Conservation (phyloP, 176 grass and related monocot species). For the Zoysia pacifica region DNA sequence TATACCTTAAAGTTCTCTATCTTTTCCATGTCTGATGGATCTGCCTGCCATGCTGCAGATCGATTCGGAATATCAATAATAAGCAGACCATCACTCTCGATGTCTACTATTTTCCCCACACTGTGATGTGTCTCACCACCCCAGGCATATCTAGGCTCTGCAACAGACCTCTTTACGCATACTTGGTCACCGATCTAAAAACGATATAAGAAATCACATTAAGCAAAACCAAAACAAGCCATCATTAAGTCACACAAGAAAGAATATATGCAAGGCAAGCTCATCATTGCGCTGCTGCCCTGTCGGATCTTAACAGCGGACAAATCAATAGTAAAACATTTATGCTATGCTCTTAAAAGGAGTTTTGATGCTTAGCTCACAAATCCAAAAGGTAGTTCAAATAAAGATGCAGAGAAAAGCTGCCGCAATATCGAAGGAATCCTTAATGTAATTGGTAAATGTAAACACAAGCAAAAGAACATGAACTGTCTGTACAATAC, state of each 20-base stretch:
- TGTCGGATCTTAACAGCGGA: neutral
- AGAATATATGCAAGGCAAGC: slow-evolving; percentile 2
- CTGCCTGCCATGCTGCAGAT: slow-evolving; percentile 69
- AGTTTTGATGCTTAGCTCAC: slow-evolving; percentile 3
- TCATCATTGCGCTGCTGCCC: neutral
- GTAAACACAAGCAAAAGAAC: slow-evolving; percentile 17
- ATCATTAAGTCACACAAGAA: neutral
- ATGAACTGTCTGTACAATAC: neutral
- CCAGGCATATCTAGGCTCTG: slow-evolving; percentile 97
- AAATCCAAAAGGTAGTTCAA: slow-evolving; percentile 12
- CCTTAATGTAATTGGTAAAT: slow-evolving; percentile 4
- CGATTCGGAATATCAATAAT: slow-evolving; percentile 86
- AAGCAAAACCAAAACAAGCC: slow-evolving; percentile 34
- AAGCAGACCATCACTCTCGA: slow-evolving; percentile 80
- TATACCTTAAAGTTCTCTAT: slow-evolving; percentile 92
- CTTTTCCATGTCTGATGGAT: slow-evolving; percentile 99
- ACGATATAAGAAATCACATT: slow-evolving; percentile 29
- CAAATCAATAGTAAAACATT: slow-evolving; percentile 3
- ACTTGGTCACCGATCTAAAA: slow-evolving; percentile 93
- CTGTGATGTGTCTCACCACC: slow-evolving; percentile 99
- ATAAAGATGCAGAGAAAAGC: slow-evolving; percentile 27
- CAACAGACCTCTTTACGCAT: slow-evolving; percentile 95
- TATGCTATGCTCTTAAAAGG: neutral
- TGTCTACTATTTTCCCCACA: slow-evolving; percentile 92
- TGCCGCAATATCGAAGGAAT: neutral